Percentiles rank a stretch among this genome's conserved stretches.
Conservation (phyloP, 345 rosid species). For the Populus davidiana region DNA sequence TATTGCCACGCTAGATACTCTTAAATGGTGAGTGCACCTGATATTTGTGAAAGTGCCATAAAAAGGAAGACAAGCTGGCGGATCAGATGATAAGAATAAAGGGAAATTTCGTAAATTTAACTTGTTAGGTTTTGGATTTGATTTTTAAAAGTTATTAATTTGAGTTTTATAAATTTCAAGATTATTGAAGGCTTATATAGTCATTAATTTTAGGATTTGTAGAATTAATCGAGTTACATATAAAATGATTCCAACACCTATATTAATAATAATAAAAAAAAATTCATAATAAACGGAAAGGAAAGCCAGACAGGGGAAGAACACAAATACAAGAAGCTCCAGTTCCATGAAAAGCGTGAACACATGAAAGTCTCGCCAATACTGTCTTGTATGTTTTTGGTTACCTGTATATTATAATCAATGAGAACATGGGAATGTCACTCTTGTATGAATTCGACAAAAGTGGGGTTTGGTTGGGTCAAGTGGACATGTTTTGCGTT, state of each 20-base stretch:
- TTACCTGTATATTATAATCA: too few relatives aligned
- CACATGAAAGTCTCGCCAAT: background rate
- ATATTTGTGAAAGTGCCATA: background rate
- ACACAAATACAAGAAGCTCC: background rate
- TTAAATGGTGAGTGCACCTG: background rate
- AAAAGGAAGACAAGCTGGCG: background rate
- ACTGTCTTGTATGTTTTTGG: background rate
- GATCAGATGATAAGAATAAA: background rate
- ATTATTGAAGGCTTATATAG: too few relatives aligned
- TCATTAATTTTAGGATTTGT: too few relatives aligned
- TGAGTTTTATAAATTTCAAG: too few relatives aligned
- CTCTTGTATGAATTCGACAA: background rate
- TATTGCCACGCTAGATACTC: background rate
- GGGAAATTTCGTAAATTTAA: too few relatives aligned
- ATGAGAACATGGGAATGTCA: background rate
- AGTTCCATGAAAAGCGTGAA: constrained; percentile 2
- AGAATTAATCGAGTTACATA: too few relatives aligned
- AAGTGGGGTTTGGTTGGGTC: background rate
- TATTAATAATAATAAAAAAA: too few relatives aligned
- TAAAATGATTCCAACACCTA: too few relatives aligned
- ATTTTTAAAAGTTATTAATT: too few relatives aligned
- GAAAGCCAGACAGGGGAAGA: background rate
- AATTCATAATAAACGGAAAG: too few relatives aligned
- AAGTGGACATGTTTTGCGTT: background rate
- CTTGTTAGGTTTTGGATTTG: accelerated